Evolutionary conservation across 2,329 filamentous ascomycete species (phyloP).

Genomic region (Aureobasidium sp.): DNA sequence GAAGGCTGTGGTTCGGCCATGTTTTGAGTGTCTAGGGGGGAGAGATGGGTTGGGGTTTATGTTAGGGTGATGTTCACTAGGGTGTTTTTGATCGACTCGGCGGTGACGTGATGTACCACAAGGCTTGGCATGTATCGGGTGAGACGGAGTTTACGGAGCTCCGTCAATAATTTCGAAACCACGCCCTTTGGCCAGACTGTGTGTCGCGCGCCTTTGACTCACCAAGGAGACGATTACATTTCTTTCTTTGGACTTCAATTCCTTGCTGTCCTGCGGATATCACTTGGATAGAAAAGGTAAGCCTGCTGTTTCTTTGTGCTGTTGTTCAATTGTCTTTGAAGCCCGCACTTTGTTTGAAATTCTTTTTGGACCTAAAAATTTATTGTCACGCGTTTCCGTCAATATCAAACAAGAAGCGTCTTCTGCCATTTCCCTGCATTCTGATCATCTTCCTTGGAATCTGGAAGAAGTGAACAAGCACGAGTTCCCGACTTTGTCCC

Average conservation of each 20-base stretch:
- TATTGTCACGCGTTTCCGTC: slow-evolving; percentile 10
- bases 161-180: slow-evolving; percentile 9
- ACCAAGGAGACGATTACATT: neutral
- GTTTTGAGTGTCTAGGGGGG: neutral
- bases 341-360: neutral
- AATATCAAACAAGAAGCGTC: neutral
- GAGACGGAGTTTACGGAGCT: neutral
- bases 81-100: neutral
- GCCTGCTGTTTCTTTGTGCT: neutral
- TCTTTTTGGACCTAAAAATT: neutral
- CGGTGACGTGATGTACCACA: neutral
- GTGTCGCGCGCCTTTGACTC: slow-evolving; percentile 1
- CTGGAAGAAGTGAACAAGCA: neutral
- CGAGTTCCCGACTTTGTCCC: neutral
- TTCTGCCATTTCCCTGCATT: neutral
- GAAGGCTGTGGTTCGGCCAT: slow-evolving; percentile 58
- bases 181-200: neutral
- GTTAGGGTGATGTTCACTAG: neutral
- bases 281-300: neutral
- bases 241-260: no score
- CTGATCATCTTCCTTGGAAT: neutral
- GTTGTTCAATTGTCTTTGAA: neutral
- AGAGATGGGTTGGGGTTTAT: neutral
- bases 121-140: neutral
- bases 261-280: neutral